Evolutionary conservation across 108 stramenopile species (phyloP).

Genomic region (Parmales sp.): DNA sequence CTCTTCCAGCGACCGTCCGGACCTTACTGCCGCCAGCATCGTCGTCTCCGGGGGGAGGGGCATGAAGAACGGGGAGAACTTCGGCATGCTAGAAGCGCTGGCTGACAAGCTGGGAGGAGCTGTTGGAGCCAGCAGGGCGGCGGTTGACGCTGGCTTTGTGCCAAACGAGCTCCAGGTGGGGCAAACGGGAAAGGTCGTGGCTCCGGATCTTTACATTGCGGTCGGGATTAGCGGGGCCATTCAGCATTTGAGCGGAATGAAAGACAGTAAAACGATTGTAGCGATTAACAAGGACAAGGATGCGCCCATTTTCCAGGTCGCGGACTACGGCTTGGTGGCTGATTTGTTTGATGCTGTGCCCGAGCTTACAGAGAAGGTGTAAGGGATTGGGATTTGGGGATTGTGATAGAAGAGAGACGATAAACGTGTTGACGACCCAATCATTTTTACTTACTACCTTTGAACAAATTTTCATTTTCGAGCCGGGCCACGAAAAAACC

Average conservation of each 20-base stretch:
- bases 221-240: constrained; percentile 99
- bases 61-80: constrained; percentile 90
- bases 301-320: constrained; percentile 97
- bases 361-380: constrained; percentile 84
- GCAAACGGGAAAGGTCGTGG: constrained; percentile 97
- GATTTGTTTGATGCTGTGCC: constrained; percentile 96
- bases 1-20: constrained; percentile 81
- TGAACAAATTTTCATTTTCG: too few species aligned
- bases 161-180: constrained; percentile 99
- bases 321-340: constrained; percentile 90
- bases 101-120: constrained; percentile 94
- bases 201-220: constrained; percentile 87
- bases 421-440: too few species aligned
- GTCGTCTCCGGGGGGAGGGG: constrained; percentile 95
- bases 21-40: constrained; percentile 74
- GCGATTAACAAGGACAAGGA: constrained; percentile 99
- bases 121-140: constrained; percentile 85
- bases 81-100: constrained; percentile 79
- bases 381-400: too few species aligned
- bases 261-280: constrained; percentile 96
- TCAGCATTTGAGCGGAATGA: constrained; percentile 98
- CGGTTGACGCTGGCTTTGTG: constrained; percentile 95
- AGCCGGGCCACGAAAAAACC: too few species aligned
- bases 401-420: too few species aligned
- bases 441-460: too few species aligned